Evolutionary conservation across 371 early-diverging fungal genomes (phyloP).

Genomic region (Syncephalastrum sp.): DNA sequence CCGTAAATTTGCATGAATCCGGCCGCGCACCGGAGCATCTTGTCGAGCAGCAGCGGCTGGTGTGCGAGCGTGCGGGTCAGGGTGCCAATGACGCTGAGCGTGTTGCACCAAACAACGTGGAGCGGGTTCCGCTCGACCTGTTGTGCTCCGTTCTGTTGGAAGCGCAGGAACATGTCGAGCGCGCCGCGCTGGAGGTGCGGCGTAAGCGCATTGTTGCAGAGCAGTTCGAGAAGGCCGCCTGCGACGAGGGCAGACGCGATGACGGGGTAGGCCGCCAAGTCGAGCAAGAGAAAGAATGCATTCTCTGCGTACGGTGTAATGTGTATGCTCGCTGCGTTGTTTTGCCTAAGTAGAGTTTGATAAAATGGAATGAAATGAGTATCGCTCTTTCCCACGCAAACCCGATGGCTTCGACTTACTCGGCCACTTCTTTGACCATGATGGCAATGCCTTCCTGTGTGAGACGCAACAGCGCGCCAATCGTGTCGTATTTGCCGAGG

Average conservation of each 20-base stretch:
- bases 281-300: conserved; percentile 35
- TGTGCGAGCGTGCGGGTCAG: conserved; percentile 22
- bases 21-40: conserved; percentile 19
- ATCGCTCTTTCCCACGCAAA: background rate
- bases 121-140: conserved; percentile 38
- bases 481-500: conserved; percentile 23
- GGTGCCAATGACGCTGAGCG: conserved; percentile 32
- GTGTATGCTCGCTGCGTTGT: conserved; percentile 10
- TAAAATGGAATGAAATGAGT: background rate
- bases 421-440: conserved; percentile 34
- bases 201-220: conserved; percentile 36
- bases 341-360: conserved; percentile 18
- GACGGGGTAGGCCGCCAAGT: conserved; percentile 30
- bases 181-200: conserved; percentile 24
- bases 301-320: conserved; percentile 46
- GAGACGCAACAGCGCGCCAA: conserved; percentile 25
- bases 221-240: conserved; percentile 24
- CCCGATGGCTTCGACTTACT: conserved; percentile 15
- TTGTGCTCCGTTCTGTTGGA: conserved; percentile 16
- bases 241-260: conserved; percentile 28
- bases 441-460: conserved; percentile 31
- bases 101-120: conserved; percentile 42
- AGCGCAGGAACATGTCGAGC: conserved; percentile 37
- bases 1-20: conserved; percentile 39
- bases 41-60: conserved; percentile 9